A percentile compares a stretch with the other conserved stretches of the same genome.
Evolutionary conservation across 2,329 filamentous ascomycete species (phyloP).

Genomic region (Triangularia verruculosa): DNA sequence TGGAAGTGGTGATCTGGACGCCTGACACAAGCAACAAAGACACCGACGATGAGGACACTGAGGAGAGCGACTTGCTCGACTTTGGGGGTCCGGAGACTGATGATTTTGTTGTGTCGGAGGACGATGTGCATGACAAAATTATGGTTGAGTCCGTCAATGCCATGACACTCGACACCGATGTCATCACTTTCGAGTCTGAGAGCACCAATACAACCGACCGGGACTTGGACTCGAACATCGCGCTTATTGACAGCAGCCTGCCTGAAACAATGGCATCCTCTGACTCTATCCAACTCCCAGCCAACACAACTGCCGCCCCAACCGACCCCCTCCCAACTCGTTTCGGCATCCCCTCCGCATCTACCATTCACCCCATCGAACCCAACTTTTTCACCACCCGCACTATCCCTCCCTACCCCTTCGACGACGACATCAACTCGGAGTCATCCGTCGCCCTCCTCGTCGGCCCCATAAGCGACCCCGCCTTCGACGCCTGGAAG

Average conservation of each 20-base stretch:
- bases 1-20: background rate
- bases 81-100: too few relatives aligned
- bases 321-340: background rate
- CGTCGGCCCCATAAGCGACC: background rate
- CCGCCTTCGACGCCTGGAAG: background rate
- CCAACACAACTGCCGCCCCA: background rate
- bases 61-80: background rate
- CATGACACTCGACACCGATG: too few relatives aligned
- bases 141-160: too few relatives aligned
- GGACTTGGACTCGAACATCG: too few relatives aligned
- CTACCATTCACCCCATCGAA: background rate
- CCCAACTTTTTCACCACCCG: background rate
- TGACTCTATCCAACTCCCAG: too few relatives aligned
- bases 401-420: background rate
- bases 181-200: too few relatives aligned
- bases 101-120: too few relatives aligned
- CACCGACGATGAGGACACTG: background rate
- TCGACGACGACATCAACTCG: background rate
- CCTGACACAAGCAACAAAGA: background rate
- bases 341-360: background rate
- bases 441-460: background rate
- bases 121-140: background rate
- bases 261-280: background rate
- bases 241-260: background rate
- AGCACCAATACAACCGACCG: too few relatives aligned